Conservation (phyloP, 2,329 filamentous ascomycete genomes). For the Penicillium sp. region DNA sequence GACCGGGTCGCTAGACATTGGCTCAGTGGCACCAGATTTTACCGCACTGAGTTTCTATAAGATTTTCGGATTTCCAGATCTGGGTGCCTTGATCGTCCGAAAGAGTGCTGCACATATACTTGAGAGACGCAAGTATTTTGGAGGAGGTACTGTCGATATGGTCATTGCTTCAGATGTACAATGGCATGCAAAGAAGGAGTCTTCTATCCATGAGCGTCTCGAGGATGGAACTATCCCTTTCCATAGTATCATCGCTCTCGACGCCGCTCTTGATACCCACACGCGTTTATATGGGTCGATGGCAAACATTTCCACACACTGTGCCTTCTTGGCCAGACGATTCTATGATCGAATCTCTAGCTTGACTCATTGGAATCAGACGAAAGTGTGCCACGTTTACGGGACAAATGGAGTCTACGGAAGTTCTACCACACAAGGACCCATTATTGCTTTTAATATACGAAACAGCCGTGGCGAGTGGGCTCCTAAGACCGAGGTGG, state of each 20-base stretch:
- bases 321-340: constrained; percentile 63
- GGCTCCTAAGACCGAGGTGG: constrained; percentile 81
- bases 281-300: constrained; percentile 71
- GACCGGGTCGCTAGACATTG: constrained; percentile 75
- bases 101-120: constrained; percentile 70
- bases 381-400: constrained; percentile 70
- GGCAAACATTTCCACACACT: constrained; percentile 70
- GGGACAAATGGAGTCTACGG: constrained; percentile 47
- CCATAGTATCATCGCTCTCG: constrained; percentile 84
- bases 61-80: constrained; percentile 94
- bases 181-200: constrained; percentile 79
- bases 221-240: constrained; percentile 93
- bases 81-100: constrained; percentile 81
- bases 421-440: constrained; percentile 61
- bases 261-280: constrained; percentile 73
- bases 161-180: constrained; percentile 75
- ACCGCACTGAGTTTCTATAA: constrained; percentile 90
- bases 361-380: constrained; percentile 71
- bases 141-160: constrained; percentile 91
- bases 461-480: constrained; percentile 69
- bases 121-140: constrained; percentile 76
- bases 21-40: constrained; percentile 76
- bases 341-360: constrained; percentile 62
- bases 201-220: constrained; percentile 74
- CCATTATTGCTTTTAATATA: constrained; percentile 83